These are phyloP conservation scores for Solanum hybrid DNA, from an alignment of 305 asterid species.

Conservation along the genomic window DNA sequence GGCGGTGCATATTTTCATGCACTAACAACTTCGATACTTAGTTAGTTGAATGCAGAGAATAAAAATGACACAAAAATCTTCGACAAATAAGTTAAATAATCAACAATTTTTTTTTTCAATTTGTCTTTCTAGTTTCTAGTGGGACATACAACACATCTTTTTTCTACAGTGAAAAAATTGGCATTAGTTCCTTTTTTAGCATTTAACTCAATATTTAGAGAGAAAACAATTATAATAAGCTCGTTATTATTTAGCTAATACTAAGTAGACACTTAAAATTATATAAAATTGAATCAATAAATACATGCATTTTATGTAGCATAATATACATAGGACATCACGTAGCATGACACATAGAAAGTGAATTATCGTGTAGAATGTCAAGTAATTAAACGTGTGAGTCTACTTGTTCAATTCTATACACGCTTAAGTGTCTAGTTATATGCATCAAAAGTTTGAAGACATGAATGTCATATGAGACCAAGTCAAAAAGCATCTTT, in stretches of 20 bases:
- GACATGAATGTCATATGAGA: neutral
- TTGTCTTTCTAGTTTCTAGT: neutral
- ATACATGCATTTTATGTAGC: neutral
- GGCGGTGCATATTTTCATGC: constrained; percentile 5
- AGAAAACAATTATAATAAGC: neutral
- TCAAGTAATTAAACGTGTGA: no score
- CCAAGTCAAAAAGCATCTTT: neutral
- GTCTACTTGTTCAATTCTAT: no score
- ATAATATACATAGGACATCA: no score
- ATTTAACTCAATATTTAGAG: neutral
- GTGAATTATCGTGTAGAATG: no score
- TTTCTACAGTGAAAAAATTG: neutral
- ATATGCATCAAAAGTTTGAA: no score
- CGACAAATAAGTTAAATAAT: neutral
- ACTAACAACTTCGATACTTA: neutral
- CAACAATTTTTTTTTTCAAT: neutral
- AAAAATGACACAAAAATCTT: neutral
- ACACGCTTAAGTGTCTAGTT: no score
- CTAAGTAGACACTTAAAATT: no score
- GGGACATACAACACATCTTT: neutral
- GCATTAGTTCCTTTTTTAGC: neutral
- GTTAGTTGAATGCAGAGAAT: neutral
- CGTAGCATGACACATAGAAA: neutral
- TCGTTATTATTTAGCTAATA: neutral
- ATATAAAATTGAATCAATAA: no score